Evolutionary conservation across 23 red algal species (phyloP), one percentile per base, ranked within the genome.

Genomic region (Rhodosorus marinus): DNA sequence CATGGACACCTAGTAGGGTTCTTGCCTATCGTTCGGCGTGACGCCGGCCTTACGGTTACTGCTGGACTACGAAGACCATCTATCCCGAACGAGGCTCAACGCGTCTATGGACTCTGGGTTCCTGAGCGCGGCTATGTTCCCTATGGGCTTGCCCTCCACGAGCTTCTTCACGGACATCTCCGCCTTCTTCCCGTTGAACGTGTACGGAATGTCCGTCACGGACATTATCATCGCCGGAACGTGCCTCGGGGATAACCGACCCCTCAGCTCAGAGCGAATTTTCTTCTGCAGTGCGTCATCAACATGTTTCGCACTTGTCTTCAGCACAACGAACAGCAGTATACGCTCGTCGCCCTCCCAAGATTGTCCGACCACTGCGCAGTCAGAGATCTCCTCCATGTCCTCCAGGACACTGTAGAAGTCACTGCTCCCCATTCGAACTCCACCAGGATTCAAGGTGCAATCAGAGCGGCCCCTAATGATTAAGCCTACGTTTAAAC

Each of bases 381-480:
- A 21, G 28, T 78, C 70, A 19, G 59, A 38, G 25, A 87, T 46
- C 4, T 70, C 61, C 14, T 48, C 20, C 32, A 81, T 28, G 1
- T 11, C 21, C 24, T 50, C 62, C n/a, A 79, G n/a, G 8, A 81
- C 74, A 17, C 54, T 25, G 51, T 81, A 81, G 5, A 72, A 3
- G 26, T 81, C 82, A 17, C 67, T 75, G 5, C 67, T 69, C 17
- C 82, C 82, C n/a, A 92, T 55, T 11, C 82, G 73, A 5, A 92
- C 74, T 52, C 82, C 82, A 5, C 82, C 82, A 14, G 74, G 82
- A 34, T 81, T 92, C 14, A 92, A 64, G 20, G 74, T 65, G 9
- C 74, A 67, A 64, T 92, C 82, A 21, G 72, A 81, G 2, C 82
- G 73, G 14, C 82, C 82, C 2, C 51, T 34, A 25, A 92, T 92